Base-by-base conservation (phyloP, 1,139 yeast genomes). In the Debaryomyces nepalensis region DNA sequence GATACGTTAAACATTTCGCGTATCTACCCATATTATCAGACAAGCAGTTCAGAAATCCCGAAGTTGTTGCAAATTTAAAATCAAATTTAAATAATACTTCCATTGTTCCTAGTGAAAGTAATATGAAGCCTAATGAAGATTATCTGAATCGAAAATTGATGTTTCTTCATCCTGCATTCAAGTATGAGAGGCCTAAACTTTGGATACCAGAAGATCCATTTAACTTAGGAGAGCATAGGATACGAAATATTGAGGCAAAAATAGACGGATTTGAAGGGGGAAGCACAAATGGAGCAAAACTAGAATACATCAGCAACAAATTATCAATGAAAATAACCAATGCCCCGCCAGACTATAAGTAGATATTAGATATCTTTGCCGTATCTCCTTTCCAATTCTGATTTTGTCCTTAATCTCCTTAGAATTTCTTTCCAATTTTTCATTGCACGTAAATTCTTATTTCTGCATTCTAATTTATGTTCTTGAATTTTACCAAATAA, bases 261-360 rank as follows among this genome's bases (percentile, higher is more conserved):
- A 31, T 37, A 8, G 26, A 12, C 2, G 55, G 50, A 0, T 38
- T 66, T 26, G 47, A 46, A 14, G 65, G 59, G 2, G 67, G 68
- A 0, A 47, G 51, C 20, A 63, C 67, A 1, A 52, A 50, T 7
- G 74, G 75, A 1, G 66, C 73, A 3, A 44, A 45, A 3, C 45
- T 66, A 4, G 46, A 50, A 4, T 55, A 59, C 33, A 46, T 47
- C 3, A 50, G 49, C 21, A 35, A 46, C 3, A 55, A 41, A 14
- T 44, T 61, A 35, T 49, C 50, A 11, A 45, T 68, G 3, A 46
- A 45, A 2, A 49, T 70, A 3, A 50, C 64, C 2, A 63, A 58
- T 38, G 73, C 72, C 1, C 74, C 75, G 3, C 73, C 75, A 2
- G 73, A 65, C 46, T 63, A 54, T 40, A 67, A 64, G 45, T 67